Conservation (phyloP, 2,329 filamentous ascomycete genomes). For the Aspergillus unguis region DNA sequence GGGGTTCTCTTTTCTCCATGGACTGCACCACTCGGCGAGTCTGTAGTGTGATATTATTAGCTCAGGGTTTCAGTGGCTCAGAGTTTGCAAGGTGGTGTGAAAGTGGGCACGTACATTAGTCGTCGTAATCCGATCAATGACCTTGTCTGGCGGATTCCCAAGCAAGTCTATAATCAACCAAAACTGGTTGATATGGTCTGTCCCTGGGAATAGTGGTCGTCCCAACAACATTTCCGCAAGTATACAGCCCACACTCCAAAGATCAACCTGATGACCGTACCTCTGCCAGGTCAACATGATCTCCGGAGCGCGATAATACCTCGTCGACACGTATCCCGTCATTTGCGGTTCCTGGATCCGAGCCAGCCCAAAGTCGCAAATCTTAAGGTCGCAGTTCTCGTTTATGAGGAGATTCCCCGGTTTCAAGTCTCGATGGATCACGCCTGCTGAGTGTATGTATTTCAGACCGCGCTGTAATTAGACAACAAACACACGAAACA, state of each 20-base stretch:
- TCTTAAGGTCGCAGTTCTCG: constrained; percentile 99
- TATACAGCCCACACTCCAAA: constrained; percentile 99
- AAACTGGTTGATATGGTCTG: constrained; percentile 99
- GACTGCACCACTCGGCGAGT: constrained; percentile 96
- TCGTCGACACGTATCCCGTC: constrained; percentile 97
- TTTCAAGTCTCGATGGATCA: constrained; percentile 96
- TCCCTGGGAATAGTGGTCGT: constrained; percentile 96
- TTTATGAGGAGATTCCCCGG: constrained; percentile 99
- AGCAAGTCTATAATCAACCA: constrained; percentile 98
- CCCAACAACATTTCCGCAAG: constrained; percentile 99
- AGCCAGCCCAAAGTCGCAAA: constrained; percentile 96
- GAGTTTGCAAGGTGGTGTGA: no score
- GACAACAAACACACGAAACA: constrained; percentile 39
- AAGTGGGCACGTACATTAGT: constrained; percentile 67
- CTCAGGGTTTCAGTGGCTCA: neutral
- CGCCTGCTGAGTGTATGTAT: constrained; percentile 97
- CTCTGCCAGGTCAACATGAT: constrained; percentile 99
- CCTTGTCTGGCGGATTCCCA: constrained; percentile 94
- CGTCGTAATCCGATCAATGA: constrained; percentile 96
- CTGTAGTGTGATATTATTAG: constrained; percentile 43
- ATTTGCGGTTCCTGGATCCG: constrained; percentile 99
- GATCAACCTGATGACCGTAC: constrained; percentile 97
- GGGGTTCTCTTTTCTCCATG: constrained; percentile 85
- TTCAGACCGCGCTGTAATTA: constrained; percentile 78
- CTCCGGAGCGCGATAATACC: constrained; percentile 97